A percentile compares a stretch with the other conserved stretches of the same genome.
Evolutionary conservation across 768 basidiomycete genomes (phyloP).

Genomic region (Krasilnikovozyma curviuscula): DNA sequence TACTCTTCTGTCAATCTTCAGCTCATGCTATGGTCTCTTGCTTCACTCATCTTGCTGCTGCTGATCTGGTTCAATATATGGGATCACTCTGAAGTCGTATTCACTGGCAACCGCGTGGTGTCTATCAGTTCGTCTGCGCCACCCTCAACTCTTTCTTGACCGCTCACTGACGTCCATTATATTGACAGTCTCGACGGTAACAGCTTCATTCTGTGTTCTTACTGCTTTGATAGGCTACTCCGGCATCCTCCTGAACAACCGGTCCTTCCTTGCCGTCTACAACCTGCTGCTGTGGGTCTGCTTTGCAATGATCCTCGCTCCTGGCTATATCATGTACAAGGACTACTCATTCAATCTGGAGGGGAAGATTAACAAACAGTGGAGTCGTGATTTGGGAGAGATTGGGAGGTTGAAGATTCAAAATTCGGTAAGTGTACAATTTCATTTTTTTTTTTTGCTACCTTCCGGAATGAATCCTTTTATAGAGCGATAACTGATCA

Average conservation of each 20-base stretch:
- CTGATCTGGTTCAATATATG: constrained; percentile 62
- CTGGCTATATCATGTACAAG: constrained; percentile 64
- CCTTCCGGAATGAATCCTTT: background rate
- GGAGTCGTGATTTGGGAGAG: constrained; percentile 44
- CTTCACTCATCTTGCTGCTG: constrained; percentile 44
- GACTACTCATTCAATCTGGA: constrained; percentile 55
- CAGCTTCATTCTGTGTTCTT: constrained; percentile 39
- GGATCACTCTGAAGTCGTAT: constrained; percentile 47
- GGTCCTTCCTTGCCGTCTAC: constrained; percentile 58
- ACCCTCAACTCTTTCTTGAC: background rate
- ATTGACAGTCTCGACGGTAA: constrained; percentile 41
- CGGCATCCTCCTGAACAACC: constrained; percentile 66
- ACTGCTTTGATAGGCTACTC: constrained; percentile 58
- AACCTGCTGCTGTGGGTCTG: constrained; percentile 51
- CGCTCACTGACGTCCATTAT: background rate
- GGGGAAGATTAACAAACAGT: constrained; percentile 59
- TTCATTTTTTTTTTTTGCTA: background rate
- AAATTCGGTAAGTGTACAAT: constrained; percentile 29
- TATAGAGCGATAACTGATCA: background rate
- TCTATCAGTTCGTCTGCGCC: constrained; percentile 34
- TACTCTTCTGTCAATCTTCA: constrained; percentile 15
- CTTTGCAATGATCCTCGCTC: constrained; percentile 48
- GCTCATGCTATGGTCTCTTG: constrained; percentile 44
- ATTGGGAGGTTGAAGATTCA: constrained; percentile 48
- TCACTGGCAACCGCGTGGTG: constrained; percentile 47